A percentile compares a stretch with the other conserved stretches of the same genome.
Evolutionary conservation across 768 basidiomycete genomes (phyloP).

Genomic region (Agrocybe pediades): DNA sequence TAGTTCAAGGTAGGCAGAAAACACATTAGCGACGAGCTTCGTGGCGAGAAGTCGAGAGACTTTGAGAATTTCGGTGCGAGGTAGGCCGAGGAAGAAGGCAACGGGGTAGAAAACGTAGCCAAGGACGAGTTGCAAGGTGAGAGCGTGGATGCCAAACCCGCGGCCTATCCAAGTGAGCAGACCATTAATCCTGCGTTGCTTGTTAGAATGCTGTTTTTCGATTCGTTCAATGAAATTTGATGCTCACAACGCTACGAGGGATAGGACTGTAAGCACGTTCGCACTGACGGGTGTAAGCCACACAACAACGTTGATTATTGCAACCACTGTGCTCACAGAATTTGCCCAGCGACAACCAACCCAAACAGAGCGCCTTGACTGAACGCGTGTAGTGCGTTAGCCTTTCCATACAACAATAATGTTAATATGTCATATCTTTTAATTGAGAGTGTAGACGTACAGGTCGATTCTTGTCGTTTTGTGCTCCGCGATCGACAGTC

Average conservation of each 20-base stretch:
- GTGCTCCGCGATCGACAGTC: conserved; percentile 75
- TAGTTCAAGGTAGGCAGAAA: conserved; percentile 72
- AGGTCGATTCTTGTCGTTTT: conserved; percentile 48
- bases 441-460: conserved; percentile 30
- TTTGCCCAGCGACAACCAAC: conserved; percentile 83
- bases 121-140: conserved; percentile 82
- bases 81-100: conserved; percentile 80
- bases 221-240: background rate
- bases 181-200: conserved; percentile 61
- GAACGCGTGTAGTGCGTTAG: conserved; percentile 90
- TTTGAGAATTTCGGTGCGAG: conserved; percentile 72
- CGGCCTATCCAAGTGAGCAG: conserved; percentile 87
- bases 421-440: conserved; percentile 2
- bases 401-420: conserved; percentile 29
- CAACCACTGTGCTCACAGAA: conserved; percentile 53
- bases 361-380: conserved; percentile 84
- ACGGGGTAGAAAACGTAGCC: conserved; percentile 89
- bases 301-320: background rate
- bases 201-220: background rate
- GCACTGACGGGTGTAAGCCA: conserved; percentile 46
- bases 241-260: conserved; percentile 66
- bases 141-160: conserved; percentile 78
- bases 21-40: conserved; percentile 87
- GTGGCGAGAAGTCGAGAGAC: conserved; percentile 84
- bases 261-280: conserved; percentile 82